A percentile compares a stretch with the other conserved stretches of the same genome.
Evolutionary conservation across 495 filamentous ascomycete genomes (phyloP).

Genomic region (Neurospora sp.): DNA sequence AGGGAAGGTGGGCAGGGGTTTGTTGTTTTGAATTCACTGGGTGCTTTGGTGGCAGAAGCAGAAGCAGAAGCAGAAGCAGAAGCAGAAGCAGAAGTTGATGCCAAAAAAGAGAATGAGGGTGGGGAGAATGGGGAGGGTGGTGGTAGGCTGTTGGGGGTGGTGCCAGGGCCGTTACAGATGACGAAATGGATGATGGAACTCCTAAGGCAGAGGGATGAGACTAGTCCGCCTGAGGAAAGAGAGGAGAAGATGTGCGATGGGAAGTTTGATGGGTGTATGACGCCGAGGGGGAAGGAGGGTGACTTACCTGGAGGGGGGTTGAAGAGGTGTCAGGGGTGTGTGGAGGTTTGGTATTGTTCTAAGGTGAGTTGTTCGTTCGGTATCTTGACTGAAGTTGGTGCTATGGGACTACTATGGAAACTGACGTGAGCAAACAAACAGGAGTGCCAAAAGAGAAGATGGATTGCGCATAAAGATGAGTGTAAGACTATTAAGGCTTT

Average conservation of each 20-base stretch:
- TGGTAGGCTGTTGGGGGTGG: conserved; percentile 18
- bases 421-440: neutral
- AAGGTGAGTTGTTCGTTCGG: conserved; percentile 18
- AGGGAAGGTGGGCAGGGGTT: conserved; percentile 26
- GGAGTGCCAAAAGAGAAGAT: conserved; percentile 33
- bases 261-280: neutral
- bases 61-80: neutral
- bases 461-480: conserved; percentile 34
- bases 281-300: conserved; percentile 7
- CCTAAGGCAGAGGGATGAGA: conserved; percentile 9
- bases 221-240: conserved; percentile 3
- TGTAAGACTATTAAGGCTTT: conserved; percentile 33
- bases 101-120: too few species aligned
- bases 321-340: conserved; percentile 33
- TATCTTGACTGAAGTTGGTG: too few species aligned
- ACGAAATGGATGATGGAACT: conserved; percentile 21
- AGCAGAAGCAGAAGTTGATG: neutral
- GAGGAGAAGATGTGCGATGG: conserved; percentile 5
- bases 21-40: conserved; percentile 18
- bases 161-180: conserved; percentile 21
- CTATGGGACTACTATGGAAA: too few species aligned
- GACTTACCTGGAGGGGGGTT: conserved; percentile 6
- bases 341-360: conserved; percentile 29
- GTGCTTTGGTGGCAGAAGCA: conserved; percentile 9
- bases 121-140: too few species aligned